A percentile compares a stretch with the other conserved stretches of the same genome.
Evolutionary conservation across 805 yeast genomes (phyloP).

Genomic region (Yarrowia porcina): DNA sequence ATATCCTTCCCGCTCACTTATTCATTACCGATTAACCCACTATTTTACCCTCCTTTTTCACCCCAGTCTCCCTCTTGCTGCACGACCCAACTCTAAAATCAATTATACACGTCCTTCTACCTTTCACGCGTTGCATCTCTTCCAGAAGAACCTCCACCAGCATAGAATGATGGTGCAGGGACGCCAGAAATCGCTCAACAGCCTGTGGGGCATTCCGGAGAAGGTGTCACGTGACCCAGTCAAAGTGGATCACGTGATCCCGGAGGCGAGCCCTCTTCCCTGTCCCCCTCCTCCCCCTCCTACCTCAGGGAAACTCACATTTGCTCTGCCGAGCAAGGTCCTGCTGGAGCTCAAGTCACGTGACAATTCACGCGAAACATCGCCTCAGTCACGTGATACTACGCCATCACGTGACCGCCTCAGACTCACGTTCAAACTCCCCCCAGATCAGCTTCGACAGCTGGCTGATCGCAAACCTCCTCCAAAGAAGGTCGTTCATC

Average conservation of each 20-base stretch:
- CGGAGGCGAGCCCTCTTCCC: too few species aligned
- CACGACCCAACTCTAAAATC: neutral
- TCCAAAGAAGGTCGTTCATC: conserved; percentile 11
- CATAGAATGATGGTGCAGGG: conserved; percentile 8
- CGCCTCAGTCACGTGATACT: neutral
- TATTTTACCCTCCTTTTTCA: too few species aligned
- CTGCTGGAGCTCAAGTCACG: neutral
- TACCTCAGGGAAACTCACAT: neutral
- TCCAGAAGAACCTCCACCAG: neutral
- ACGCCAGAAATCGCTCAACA: conserved; percentile 16
- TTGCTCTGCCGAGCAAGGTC: neutral
- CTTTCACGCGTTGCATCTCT: neutral
- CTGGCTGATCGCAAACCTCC: neutral
- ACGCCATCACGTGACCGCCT: neutral
- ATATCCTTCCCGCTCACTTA: neutral
- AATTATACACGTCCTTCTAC: neutral
- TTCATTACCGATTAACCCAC: too few species aligned
- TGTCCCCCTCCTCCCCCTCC: too few species aligned
- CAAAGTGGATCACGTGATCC: too few species aligned
- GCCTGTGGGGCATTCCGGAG: conserved; percentile 1
- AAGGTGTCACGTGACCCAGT: neutral
- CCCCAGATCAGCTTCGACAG: neutral
- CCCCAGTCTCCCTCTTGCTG: too few species aligned
- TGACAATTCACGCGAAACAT: neutral
- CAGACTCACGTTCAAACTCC: neutral